These are phyloP conservation scores for Penicillium parvum DNA, from an alignment of 495 filamentous ascomycete genomes.

Conservation along the genomic window DNA sequence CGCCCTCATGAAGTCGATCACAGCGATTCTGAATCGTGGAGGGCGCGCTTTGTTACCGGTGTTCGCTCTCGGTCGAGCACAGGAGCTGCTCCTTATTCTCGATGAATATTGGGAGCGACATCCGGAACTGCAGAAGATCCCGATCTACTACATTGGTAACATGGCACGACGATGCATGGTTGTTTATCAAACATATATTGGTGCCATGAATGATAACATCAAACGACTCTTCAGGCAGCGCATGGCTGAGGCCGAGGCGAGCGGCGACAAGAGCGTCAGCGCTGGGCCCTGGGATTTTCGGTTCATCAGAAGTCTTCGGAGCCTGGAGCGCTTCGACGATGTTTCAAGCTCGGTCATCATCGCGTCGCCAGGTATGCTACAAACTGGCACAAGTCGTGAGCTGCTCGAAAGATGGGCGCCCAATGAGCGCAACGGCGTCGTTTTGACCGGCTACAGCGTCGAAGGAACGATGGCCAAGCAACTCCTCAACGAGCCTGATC, in stretches of 20 bases:
- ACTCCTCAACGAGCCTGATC: constrained; percentile 86
- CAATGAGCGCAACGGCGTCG: constrained; percentile 88
- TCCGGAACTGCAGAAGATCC: constrained; percentile 76
- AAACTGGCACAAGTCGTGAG: constrained; percentile 89
- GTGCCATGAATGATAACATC: constrained; percentile 98
- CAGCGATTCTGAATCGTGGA: constrained; percentile 80
- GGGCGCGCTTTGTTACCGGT: constrained; percentile 93
- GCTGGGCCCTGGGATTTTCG: constrained; percentile 96
- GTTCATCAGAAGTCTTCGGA: constrained; percentile 84
- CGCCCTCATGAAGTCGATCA: constrained; percentile 90
- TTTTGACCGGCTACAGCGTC: constrained; percentile 96
- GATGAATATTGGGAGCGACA: constrained; percentile 96
- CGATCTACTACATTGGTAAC: constrained; percentile 96
- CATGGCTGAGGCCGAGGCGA: constrained; percentile 79
- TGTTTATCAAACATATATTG: constrained; percentile 95
- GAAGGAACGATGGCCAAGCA: constrained; percentile 98
- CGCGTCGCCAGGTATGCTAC: constrained; percentile 93
- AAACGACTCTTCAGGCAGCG: constrained; percentile 81
- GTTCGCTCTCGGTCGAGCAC: constrained; percentile 88
- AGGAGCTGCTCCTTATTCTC: constrained; percentile 89
- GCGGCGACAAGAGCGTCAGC: constrained; percentile 62
- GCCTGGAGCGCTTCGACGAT: constrained; percentile 91
- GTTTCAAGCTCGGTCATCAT: constrained; percentile 96
- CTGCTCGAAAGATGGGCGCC: constrained; percentile 94
- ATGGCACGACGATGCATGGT: constrained; percentile 95